Evolutionary conservation across 2,329 filamentous ascomycete genomes (phyloP).

Genomic region (Hortaea werneckii): DNA sequence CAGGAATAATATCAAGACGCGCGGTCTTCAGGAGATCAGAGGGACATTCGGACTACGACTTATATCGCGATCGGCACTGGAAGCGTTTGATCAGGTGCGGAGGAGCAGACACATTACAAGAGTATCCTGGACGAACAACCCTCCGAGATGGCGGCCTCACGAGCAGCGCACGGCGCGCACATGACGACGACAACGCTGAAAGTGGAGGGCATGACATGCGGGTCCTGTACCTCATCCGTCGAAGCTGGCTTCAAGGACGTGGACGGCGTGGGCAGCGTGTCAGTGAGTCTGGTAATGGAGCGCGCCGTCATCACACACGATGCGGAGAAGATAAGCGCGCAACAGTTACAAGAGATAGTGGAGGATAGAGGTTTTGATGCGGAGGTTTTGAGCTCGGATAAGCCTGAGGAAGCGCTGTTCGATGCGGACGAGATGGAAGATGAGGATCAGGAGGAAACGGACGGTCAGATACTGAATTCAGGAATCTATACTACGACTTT

Average conservation of each 20-base stretch:
- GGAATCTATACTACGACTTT: conserved; percentile 80
- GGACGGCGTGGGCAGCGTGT: conserved; percentile 73
- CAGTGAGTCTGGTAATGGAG: conserved; percentile 91
- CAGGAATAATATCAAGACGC: too few species aligned
- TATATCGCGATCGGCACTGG: too few species aligned
- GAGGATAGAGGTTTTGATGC: conserved; percentile 90
- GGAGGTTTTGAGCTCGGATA: conserved; percentile 36
- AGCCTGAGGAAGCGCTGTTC: conserved; percentile 14
- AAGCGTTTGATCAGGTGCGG: too few species aligned
- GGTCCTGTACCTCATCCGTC: conserved; percentile 85
- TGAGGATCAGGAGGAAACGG: conserved; percentile 6
- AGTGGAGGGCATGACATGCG: conserved; percentile 79
- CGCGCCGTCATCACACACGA: conserved; percentile 88
- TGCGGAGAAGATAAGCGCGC: conserved; percentile 60
- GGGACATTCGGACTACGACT: too few species aligned
- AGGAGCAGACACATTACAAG: too few species aligned
- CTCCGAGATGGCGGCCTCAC: conserved; percentile 13
- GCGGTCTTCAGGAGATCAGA: too few species aligned
- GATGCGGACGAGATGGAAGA: conserved; percentile 13
- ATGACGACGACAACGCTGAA: conserved; percentile 90
- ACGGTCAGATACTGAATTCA: conserved; percentile 33
- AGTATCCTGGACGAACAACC: too few species aligned
- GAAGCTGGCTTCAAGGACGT: conserved; percentile 79
- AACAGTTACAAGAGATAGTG: conserved; percentile 71
- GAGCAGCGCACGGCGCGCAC: conserved; percentile 15